A percentile compares a stretch with the other conserved stretches of the same genome.
Conservation (phyloP, 2,329 filamentous ascomycete species). For the Diaporthe ampelina region DNA sequence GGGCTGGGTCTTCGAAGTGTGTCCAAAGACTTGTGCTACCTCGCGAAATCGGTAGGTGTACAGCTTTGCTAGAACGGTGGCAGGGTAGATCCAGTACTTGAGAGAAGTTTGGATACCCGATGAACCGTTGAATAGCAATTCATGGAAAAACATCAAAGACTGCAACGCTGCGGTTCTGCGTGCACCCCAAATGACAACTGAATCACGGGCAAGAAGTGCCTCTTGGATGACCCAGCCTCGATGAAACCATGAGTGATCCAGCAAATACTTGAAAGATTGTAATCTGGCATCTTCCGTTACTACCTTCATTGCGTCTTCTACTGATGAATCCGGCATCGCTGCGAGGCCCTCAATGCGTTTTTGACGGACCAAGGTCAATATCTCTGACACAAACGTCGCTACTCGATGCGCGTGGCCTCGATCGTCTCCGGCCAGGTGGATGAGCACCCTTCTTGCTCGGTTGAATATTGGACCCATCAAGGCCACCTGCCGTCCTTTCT, state of each 20-base stretch:
- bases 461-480: slow-evolving; percentile 13
- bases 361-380: background rate
- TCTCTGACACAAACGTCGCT: background rate
- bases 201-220: background rate
- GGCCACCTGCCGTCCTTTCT: slow-evolving; percentile 21
- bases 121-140: too few species aligned
- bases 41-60: background rate
- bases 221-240: slow-evolving; percentile 34
- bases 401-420: background rate
- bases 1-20: background rate
- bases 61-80: background rate
- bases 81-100: background rate
- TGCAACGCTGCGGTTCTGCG: too few species aligned
- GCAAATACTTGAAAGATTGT: background rate
- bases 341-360: too few species aligned
- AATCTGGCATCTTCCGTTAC: too few species aligned
- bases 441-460: background rate
- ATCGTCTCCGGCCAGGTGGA: slow-evolving; percentile 24
- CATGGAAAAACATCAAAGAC: too few species aligned
- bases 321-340: background rate
- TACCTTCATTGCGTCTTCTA: too few species aligned
- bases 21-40: background rate
- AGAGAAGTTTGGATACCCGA: too few species aligned
- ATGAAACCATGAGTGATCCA: background rate
- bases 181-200: background rate